Evolutionary conservation across 495 filamentous ascomycete species (phyloP).

Genomic region (Trichoderma asperelloides): DNA sequence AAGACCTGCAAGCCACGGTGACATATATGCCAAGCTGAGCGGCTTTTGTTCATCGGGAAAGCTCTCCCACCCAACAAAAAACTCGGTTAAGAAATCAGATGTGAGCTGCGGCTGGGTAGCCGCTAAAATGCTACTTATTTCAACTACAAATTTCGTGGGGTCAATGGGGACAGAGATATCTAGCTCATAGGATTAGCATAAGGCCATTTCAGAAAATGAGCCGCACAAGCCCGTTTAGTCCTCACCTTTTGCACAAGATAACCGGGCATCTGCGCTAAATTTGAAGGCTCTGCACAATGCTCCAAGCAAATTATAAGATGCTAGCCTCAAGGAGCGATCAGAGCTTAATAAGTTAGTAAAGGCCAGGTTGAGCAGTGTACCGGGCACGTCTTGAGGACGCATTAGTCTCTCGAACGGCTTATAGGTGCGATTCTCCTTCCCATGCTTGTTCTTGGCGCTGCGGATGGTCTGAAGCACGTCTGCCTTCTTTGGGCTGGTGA

Average conservation of each 20-base stretch:
- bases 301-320: conserved; percentile 55
- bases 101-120: conserved; percentile 55
- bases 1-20: conserved; percentile 52
- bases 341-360: conserved; percentile 52
- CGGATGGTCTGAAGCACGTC: conserved; percentile 54
- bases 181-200: conserved; percentile 10
- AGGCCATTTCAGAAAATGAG: neutral
- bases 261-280: conserved; percentile 48
- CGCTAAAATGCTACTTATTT: conserved; percentile 52
- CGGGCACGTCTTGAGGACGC: conserved; percentile 58
- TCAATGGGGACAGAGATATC: conserved; percentile 50
- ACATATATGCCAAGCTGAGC: conserved; percentile 56
- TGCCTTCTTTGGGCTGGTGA: conserved; percentile 50
- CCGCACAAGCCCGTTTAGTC: conserved; percentile 11
- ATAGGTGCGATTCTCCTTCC: conserved; percentile 46
- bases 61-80: conserved; percentile 60
- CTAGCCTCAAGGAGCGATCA: conserved; percentile 46
- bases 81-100: conserved; percentile 56
- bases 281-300: conserved; percentile 56
- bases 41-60: conserved; percentile 54
- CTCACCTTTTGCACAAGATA: conserved; percentile 49
- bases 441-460: conserved; percentile 48
- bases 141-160: conserved; percentile 52
- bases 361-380: conserved; percentile 55
- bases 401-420: conserved; percentile 53